Conservation (phyloP, 140 eudicot genomes). For the Cichorium intybus region DNA sequence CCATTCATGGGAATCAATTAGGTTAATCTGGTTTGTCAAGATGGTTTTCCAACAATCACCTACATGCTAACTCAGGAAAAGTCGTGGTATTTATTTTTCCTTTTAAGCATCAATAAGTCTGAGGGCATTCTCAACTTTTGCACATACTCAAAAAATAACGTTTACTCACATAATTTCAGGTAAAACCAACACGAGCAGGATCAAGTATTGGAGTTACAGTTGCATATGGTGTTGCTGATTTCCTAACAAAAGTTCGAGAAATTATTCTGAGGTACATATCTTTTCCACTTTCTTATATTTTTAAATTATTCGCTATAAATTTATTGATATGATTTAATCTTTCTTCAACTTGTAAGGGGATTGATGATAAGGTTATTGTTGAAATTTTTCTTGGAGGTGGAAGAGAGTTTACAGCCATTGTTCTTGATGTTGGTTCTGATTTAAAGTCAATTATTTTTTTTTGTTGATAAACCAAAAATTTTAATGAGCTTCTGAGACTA, state of each 20-base stretch:
- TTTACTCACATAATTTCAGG: too few species aligned
- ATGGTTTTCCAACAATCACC: constrained; percentile 66
- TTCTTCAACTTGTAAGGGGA: constrained; percentile 53
- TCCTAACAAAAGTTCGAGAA: constrained; percentile 47
- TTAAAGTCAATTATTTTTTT: too few species aligned
- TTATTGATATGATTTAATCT: not conserved
- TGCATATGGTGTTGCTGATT: too few species aligned
- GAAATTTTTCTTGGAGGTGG: constrained; percentile 92
- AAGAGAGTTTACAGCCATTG: constrained; percentile 82
- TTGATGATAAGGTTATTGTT: constrained; percentile 76
- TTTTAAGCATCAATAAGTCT: not conserved
- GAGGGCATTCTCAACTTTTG: not conserved
- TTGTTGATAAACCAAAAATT: too few species aligned
- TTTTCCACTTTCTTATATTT: constrained; percentile 1
- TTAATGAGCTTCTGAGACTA: too few species aligned
- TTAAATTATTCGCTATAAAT: constrained; percentile 7
- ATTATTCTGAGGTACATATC: constrained; percentile 61
- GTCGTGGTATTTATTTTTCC: constrained; percentile 62
- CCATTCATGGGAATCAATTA: constrained; percentile 53
- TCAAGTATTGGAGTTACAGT: too few species aligned
- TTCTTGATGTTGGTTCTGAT: constrained; percentile 82
- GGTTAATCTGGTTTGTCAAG: constrained; percentile 49
- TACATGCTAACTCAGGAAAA: constrained; percentile 66
- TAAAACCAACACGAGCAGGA: too few species aligned
- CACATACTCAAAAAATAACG: too few species aligned